These are phyloP conservation scores for Niebla homalea DNA, from an alignment of 495 filamentous ascomycete genomes.

Conservation along the genomic window DNA sequence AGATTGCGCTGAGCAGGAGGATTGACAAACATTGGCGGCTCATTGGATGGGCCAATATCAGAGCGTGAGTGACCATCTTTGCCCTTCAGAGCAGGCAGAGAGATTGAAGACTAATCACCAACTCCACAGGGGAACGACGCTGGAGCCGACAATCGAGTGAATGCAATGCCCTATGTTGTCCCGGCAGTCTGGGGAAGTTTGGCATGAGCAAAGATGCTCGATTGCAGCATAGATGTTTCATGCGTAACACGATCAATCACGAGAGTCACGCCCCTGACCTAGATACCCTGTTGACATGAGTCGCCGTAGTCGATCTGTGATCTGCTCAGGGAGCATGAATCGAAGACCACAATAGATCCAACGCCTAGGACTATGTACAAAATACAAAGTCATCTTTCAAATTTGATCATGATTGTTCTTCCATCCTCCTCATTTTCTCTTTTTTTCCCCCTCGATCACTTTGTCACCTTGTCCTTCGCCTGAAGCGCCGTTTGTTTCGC, in stretches of 20 bases:
- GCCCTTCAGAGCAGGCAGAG: neutral
- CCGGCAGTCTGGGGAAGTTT: neutral
- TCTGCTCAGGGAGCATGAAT: too few species aligned
- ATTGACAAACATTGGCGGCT: conserved; percentile 99
- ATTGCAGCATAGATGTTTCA: too few species aligned
- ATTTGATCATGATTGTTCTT: neutral
- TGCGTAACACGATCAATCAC: too few species aligned
- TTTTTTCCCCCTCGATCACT: conserved; percentile 1
- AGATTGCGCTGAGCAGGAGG: conserved; percentile 88
- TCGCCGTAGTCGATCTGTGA: too few species aligned
- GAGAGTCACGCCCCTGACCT: too few species aligned
- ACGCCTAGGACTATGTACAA: neutral
- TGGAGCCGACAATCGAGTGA: conserved; percentile 1
- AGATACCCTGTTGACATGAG: too few species aligned
- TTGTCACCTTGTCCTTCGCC: conserved; percentile 13
- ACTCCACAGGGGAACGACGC: neutral
- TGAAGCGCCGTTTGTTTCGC: conserved; percentile 10
- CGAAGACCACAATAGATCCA: too few species aligned
- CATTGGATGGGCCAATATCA: conserved; percentile 94
- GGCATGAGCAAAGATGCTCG: too few species aligned
- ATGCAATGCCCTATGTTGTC: neutral
- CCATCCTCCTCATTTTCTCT: conserved; percentile 15
- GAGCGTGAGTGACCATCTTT: conserved; percentile 38
- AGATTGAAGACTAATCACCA: neutral
- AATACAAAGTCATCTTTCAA: neutral